Base-by-base conservation (phyloP, 768 basidiomycete species). In the Rhodosporidiobolus sp. region DNA sequence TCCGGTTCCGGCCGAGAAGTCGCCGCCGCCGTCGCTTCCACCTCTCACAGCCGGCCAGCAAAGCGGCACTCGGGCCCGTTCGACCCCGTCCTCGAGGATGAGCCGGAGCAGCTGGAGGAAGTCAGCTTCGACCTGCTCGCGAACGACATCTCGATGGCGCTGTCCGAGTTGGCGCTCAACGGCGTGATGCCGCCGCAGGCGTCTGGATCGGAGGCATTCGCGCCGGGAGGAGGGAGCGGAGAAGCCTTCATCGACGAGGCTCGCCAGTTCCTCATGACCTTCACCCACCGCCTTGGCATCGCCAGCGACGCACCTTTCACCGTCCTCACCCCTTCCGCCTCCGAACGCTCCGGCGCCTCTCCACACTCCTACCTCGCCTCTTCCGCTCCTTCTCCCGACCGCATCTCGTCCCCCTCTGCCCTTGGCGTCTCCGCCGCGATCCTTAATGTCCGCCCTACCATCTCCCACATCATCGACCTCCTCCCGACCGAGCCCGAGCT, bases 221-320 rank as follows among this genome's bases (percentile, higher is more conserved):
- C 55, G 4, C 73, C 68, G 0, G 43, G 30, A 2, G 65, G 65
- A 19, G 54, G 46, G 1, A 53, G 55, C 49, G 68, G 59, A 19
- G 52, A n/a, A 7, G 28, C 56, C 1, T 74, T 74, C 52, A 8
- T 74, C 50, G 65, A 58, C 20, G 73, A 74, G 20, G 73, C 73
- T 7, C 30, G 56, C 19, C 54, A 28, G 2, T 67, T 57, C 61
- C 46, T 69, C 59, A 28, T 22, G 1, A 34, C 48, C 10, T 38
- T 60, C n/a, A 52, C 38, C 5, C 43, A 52, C 22, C 50, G 54
- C 3, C 17, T 38, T 48, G 22, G 45, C 24, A n/a, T 52, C 11
- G 16, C 45, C 11, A 24, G 9, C 34, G 55, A 30, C 38, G 24
- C 54, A 0, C 30, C 56, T 12, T 28, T 49, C 54, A 45, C 35